Evolutionary conservation across 1,139 yeast species (phyloP), one percentile per base, ranked within the genome.

Genomic region (Candida tetrigidarum): DNA sequence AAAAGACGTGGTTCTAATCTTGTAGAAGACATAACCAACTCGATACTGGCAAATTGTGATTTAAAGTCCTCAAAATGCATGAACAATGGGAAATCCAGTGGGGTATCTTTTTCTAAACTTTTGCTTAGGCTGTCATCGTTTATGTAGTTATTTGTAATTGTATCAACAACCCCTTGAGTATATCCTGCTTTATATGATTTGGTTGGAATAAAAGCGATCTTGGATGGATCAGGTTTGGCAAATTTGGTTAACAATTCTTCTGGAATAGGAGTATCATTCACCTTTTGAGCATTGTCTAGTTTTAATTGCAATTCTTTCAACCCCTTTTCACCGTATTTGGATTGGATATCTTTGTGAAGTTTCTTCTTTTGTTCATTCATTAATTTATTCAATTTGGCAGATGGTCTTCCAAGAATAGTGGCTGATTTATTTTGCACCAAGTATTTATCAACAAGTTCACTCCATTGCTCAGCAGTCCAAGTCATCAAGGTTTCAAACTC

Each of bases 191-290:
- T 71, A 43, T 83, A 84, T 1, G 96, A 79, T 20, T 72, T 69
- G 0, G 97, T 86, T 16, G 78, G 59, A 50, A 91, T 88, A 57
- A 93, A 91, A 11, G 78, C 69, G 45, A 93, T 91, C 37, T 78
- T 78, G 0, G 85, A 70, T 1, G 96, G 91, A 57, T 90, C 90
- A 4, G 96, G 95, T 27, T 80, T 77, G 20, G 78, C 78, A 62
- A 87, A 89, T 27, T 71, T 61, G 2, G 76, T 67, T 35, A 93
- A 60, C 10, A 91, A 67, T 1, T 76, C 75, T 7, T 80, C 77
- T 0, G 99, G 97, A 49, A 95, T 87, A 12, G 88, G 86, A 18
- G 56, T 65, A 58, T 90, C 89, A 61, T 93, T 93, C 40, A 71
- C 73, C 3, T 64, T 69, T 56, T 83, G 85, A 0, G 98, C 98